Base-by-base conservation (phyloP, 2,329 filamentous ascomycete genomes). In the Coniochaeta hoffmannii region DNA sequence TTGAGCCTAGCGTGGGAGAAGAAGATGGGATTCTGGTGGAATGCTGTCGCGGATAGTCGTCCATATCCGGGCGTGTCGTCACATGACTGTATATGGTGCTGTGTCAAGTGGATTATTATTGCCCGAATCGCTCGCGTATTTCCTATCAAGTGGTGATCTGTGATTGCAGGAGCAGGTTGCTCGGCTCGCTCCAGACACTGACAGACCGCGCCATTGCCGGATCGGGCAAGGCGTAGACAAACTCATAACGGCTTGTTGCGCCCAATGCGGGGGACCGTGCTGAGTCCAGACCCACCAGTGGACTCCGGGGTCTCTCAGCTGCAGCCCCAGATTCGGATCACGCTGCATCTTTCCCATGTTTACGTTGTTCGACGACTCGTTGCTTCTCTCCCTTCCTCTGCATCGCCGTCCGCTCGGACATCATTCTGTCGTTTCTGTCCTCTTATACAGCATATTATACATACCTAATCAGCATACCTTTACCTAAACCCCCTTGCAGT, bases 321-420 rank as follows among this genome's bases (percentile, higher is more conserved):
- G 41, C 41, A 46, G 41, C 41, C 41, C 41, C 41, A 46, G 19
- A 26, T 46, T 46, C 41, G 41, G 26, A 46, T 46, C 41, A 46
- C 41, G n/a, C 41, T 46, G 41, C 41, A 46, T 46, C 41, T 46
- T 46, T 46, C 41, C 41, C 41, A 46, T 46, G 41, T 46, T 46
- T 41, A n/a, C n/a, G 17, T 41, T 41, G 36, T 24, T 41, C 36
- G 15, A 17, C 34, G 32, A 34, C 6, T 36, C 24, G 41, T 14
- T 46, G 11, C 41, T 24, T 46, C 12, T 19, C 9, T 46, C 24
- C 11, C 11, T 11, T 46, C 22, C 9, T 4, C 41, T 28, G 41
- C 41, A 28, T 28, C 4, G 4, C n/a, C 41, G 41, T 46, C 41
- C 41, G 49, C 49, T 51, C 49, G 49, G 49, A 34, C 31, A 22